Evolutionary conservation across 495 filamentous ascomycete genomes (phyloP).

Genomic region (Podospora tetraspora): DNA sequence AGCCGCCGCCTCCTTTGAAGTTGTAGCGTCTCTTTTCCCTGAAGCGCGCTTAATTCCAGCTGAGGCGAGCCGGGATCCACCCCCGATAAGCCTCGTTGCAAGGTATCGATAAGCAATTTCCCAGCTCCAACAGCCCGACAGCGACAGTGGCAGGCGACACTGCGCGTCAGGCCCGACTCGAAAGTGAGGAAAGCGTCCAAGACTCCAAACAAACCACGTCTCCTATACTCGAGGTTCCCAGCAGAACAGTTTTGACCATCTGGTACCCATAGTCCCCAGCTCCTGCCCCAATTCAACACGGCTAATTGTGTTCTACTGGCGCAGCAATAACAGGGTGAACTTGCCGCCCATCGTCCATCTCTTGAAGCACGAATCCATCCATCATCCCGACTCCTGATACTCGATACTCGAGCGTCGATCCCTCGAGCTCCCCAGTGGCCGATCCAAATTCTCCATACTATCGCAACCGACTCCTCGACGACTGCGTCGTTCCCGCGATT

Average conservation of each 20-base stretch:
- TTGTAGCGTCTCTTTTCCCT: background rate
- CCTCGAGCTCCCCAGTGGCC: background rate
- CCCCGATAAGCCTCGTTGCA: conserved; percentile 27
- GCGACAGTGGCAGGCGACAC: conserved; percentile 12
- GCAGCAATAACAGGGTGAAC: background rate
- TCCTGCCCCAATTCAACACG: background rate
- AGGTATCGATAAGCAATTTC: conserved; percentile 33
- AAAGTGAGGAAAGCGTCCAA: background rate
- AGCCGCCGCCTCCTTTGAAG: background rate
- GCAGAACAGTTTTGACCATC: background rate
- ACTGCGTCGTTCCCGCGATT: background rate
- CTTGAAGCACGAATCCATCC: background rate
- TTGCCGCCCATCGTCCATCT: background rate
- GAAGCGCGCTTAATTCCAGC: background rate
- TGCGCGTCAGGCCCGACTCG: background rate
- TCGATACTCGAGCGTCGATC: no score
- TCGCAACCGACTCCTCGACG: background rate
- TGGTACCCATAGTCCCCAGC: background rate
- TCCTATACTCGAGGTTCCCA: background rate
- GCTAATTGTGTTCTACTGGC: background rate
- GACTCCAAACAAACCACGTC: background rate
- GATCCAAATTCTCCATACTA: background rate
- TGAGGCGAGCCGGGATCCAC: conserved; percentile 6
- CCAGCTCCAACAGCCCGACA: conserved; percentile 14
- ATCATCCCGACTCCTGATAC: background rate